These are phyloP conservation scores for Abelmoschus esculentus DNA, from an alignment of 345 rosid species.

Conservation along the genomic window DNA sequence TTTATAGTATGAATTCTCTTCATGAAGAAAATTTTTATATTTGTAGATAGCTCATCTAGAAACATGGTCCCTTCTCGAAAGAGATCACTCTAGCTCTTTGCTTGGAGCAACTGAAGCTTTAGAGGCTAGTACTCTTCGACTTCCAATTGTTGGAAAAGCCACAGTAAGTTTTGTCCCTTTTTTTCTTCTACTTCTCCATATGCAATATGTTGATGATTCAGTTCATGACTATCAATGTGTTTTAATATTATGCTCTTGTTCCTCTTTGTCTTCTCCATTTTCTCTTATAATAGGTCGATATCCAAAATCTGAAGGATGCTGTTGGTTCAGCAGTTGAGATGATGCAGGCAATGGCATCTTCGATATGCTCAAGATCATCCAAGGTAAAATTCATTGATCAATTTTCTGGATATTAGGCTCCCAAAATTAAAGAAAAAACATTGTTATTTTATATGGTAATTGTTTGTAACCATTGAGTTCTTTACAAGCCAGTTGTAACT, in stretches of 20 bases:
- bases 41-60: slow-evolving; percentile 59
- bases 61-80: slow-evolving; percentile 68
- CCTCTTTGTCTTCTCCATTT: slow-evolving; percentile 2
- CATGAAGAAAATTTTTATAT: slow-evolving; percentile 4
- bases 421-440: background rate
- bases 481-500: background rate
- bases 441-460: background rate
- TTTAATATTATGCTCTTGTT: slow-evolving; percentile 8
- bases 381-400: slow-evolving; percentile 42
- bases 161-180: slow-evolving; percentile 30
- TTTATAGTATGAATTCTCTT: background rate
- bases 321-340: slow-evolving; percentile 71
- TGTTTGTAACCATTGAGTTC: background rate
- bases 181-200: background rate
- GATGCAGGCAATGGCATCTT: slow-evolving; percentile 81
- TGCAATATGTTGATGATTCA: background rate
- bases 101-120: slow-evolving; percentile 79
- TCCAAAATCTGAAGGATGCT: slow-evolving; percentile 76
- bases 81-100: slow-evolving; percentile 62
- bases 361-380: slow-evolving; percentile 45
- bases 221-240: background rate
- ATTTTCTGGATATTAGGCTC: slow-evolving; percentile 3
- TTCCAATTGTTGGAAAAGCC: slow-evolving; percentile 77
- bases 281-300: slow-evolving; percentile 47
- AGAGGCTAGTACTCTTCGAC: slow-evolving; percentile 93